Evolutionary conservation across 2,329 filamentous ascomycete genomes (phyloP), one percentile per base, ranked within the genome.

Genomic region (Teratosphaeria gauchensis): DNA sequence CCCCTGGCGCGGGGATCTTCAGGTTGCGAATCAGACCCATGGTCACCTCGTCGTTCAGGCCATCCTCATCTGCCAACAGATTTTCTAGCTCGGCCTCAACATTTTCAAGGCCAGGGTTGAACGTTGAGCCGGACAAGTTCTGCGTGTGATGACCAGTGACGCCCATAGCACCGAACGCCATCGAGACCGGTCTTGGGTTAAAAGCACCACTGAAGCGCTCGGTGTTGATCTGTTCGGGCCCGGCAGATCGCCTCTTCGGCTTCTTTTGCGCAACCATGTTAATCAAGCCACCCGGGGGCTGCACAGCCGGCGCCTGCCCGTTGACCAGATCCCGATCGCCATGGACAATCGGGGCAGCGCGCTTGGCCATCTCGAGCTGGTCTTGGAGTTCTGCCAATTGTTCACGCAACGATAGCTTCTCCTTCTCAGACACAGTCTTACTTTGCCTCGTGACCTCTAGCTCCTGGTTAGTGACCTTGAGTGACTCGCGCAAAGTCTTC

Each of bases 221-320:
- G 66, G 90, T 79, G 53, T 92, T 88, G 66, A 90, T 87, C 60
- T 85, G 85, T 73, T 96, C 92, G 19, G 88, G 87, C 53, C 91
- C 92, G 59, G 90, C 92, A 73, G 92, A 97, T 65, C 94, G 84
- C 70, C 94, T 83, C 81, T 97, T 96, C 51, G 92, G 90, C 77
- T 96, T 96, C 84, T 97, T 97, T 55, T 90, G 92, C 1, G 92
- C 89, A 30, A 99, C 94, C 35, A 99, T 81, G 74, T 97, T 99
- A 81, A 99, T 96, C 62, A 99, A 84, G 51, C 91, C 92, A 70
- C 82, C 88, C 48, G 84, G 76, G 6, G 54, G 31, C 55, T 83
- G 78, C 19, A 77, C 73, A 54, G 74, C 72, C 56, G 75, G 71
- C 55, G 75, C 65, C 38, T 62, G 76, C 58, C 90, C 89, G 68